Evolutionary conservation across 2,329 filamentous ascomycete genomes (phyloP), one percentile per base, ranked within the genome.

Genomic region (Rhytidhysteron rufulum): DNA sequence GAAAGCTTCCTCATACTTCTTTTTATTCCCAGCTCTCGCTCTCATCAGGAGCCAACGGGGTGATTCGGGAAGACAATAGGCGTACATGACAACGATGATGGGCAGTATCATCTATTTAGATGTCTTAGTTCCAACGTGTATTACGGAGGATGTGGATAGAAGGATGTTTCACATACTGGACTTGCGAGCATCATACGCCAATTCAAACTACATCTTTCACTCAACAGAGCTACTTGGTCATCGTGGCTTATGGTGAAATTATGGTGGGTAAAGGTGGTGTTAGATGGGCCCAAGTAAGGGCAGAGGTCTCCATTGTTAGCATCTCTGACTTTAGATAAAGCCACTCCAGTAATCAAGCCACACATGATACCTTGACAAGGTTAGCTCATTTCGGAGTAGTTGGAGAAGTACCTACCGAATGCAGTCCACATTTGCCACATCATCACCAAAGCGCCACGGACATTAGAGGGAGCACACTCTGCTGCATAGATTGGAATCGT

Each of bases 361-460:
- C 58, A 31, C 57, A 60, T 58, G n/a, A 62, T 62, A 4, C 58
- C 58, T 27, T 57, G 57, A 4, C 54, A 55, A 13, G 4, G 55
- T 60, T 50, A 37, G 34, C 17, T n/a, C 11, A 27, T 4, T 36
- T 21, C 10, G 3, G 21, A 21, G 15, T n/a, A 33, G 10, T 13
- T 24, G 22, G 31, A 17, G n/a, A 5, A 7, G 3, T 24, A 39
- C 24, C 10, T 35, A 45, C 41, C 42, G 25, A 44, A 47, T n/a
- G 44, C 48, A 15, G 49, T 56, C 43, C 55, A 67, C 65, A 74
- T 71, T 48, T 75, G 73, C 72, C 72, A 75, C 66, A 70, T 71
- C 66, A 75, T 74, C 4, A 73, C 72, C 5, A 75, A 47, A 1
- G 70, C 72, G 10, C 72, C 73, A 27, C 73, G 62, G 27, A 75